Percentiles rank a stretch among this genome's conserved stretches.
Evolutionary conservation across 2,329 filamentous ascomycete species (phyloP).

Genomic region (Calonectria hawksworthii): DNA sequence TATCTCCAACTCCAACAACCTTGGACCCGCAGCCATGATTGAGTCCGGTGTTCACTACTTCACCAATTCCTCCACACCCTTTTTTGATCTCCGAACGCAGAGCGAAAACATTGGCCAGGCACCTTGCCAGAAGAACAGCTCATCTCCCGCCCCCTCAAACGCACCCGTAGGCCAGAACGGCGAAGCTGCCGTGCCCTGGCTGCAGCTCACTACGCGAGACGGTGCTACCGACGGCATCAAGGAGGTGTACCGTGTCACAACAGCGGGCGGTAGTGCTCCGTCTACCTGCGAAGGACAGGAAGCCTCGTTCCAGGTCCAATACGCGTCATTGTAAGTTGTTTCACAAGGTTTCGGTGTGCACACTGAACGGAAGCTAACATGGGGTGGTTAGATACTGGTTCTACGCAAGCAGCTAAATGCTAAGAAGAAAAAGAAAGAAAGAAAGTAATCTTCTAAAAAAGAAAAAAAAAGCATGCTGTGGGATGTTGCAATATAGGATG

Average conservation of each 20-base stretch:
- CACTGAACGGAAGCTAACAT: conserved; percentile 29
- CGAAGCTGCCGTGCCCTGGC: conserved; percentile 82
- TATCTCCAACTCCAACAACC: conserved; percentile 58
- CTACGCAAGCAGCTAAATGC: conserved; percentile 37
- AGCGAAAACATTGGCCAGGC: conserved; percentile 69
- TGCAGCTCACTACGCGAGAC: conserved; percentile 74
- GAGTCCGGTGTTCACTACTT: conserved; percentile 89
- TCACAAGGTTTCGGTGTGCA: background rate
- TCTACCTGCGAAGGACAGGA: conserved; percentile 77
- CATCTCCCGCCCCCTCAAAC: conserved; percentile 72
- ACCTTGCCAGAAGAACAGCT: conserved; percentile 72
- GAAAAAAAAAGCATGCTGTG: background rate
- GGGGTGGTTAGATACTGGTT: conserved; percentile 44
- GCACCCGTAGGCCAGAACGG: conserved; percentile 73
- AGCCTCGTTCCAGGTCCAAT: conserved; percentile 79
- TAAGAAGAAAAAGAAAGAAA: conserved; percentile 20
- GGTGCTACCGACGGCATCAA: conserved; percentile 73
- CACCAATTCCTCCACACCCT: conserved; percentile 76
- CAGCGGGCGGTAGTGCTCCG: conserved; percentile 84
- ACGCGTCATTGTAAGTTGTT: conserved; percentile 83
- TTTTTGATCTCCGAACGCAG: conserved; percentile 81
- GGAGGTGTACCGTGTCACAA: conserved; percentile 87
- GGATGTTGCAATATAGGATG: background rate
- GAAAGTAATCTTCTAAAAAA: too few relatives aligned
- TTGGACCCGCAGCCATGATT: conserved; percentile 71